Evolutionary conservation across 2,329 filamentous ascomycete species (phyloP), one percentile per base, ranked within the genome.

Genomic region (Ceratocystis diversiconidia): DNA sequence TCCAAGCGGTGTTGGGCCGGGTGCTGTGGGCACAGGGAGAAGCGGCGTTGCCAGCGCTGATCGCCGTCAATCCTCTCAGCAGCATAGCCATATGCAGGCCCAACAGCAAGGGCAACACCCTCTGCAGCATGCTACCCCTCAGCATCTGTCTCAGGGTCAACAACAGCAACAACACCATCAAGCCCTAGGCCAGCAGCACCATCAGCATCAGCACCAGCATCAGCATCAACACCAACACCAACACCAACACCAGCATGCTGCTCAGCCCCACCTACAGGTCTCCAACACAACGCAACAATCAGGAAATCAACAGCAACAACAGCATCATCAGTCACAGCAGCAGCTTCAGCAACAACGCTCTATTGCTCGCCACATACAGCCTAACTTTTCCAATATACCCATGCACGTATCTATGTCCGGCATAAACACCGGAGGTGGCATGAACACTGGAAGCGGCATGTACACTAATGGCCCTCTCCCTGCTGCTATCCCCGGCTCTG

Each of bases 1-100:
- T 1, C 85, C 87, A 1, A 86, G 84, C 68, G 83, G 83, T 32
- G 80, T 88, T 70, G 83, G 84, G 0, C 84, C 84, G 7, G 86
- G 85, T 28, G 84, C 85, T 28, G 81, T 89, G n/a, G 81, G 80
- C 60, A 79, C 81, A 7, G 79, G 78, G 66, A 77, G 85, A 72
- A 74, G 75, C 60, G 76, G 77, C 66, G 74, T 73, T 61, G 73
- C 73, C 55, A 77, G 76, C 44, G 71, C 78, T 1, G 78, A 84
- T 50, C 79, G 82, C 65, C 80, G 81, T 43, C 76, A 79, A 65
- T 78, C 77, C 57, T 71, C 28, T 52, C 66, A 62, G 5, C 52
- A 65, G 17, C 66, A 62, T 25, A 41, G 81, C 36, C 76, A 79
- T 65, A 78, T 77, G 57, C 72, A 77, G 61, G 71, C 72, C 64